Base-by-base conservation (phyloP, 192 early-diverging fungal species). In the Pilobolus umbonatus region DNA sequence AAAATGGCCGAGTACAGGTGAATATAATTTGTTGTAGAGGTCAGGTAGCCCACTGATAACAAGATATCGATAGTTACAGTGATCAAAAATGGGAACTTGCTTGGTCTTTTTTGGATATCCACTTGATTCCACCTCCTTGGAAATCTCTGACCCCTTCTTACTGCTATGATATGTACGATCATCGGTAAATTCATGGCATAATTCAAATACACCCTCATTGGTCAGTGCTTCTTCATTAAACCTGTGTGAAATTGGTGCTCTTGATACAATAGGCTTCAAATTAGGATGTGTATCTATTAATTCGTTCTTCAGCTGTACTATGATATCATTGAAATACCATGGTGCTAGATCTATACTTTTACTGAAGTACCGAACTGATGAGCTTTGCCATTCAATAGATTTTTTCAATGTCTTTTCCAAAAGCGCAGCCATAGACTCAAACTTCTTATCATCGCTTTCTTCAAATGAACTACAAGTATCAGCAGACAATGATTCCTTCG, bases 281-380 rank as follows among this genome's bases (percentile, higher is more conserved):
- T 60, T 50, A 5, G 57, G 44, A 29, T 78, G 57, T 5, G 75
- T 60, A 17, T 77, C 79, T 0, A 65, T 66, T 29, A 83, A 43
- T 34, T 76, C 74, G 22, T 60, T 64, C 21, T 73, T 65, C 15
- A 83, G 55, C 40, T 79, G 75, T 22, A 56, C 48, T 21, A 83
- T 39, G 28, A 78, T 66, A 36, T 77, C 74, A 24, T 78, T 72
- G 58, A 80, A 75, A 44, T 74, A 75, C 78, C 81, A 83, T 11
- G 76, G 75, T n/a, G 81, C 69, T 55, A 80, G 65, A 14, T 67
- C 57, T 9, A 73, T 55, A 6, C 66, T 8, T 19, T 66, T 56
- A 2, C 58, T 36, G 5, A 80, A 48, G 5, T 65, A 54, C 17
- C 72, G 64, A 1, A 80, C 79, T 22, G 76, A 73, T 1, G 76